A percentile compares a stretch with the other conserved stretches of the same genome.
phyloP scores from a whole-genome alignment of 2,329 filamentous ascomycete species.

The Fusarium sp. region DNA sequence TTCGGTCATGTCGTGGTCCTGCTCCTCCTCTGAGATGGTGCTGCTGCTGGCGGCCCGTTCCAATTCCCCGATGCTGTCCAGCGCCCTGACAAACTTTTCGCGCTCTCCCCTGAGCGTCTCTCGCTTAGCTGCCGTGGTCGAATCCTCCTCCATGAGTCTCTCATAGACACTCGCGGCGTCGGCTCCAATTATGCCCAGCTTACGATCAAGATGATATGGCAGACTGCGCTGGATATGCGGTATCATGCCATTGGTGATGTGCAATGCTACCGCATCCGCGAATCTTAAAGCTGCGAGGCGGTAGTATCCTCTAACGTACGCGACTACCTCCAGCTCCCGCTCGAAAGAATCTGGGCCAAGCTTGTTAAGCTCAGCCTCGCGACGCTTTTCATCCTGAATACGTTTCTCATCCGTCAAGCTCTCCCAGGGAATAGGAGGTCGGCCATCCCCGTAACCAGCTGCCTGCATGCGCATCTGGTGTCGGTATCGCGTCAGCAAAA shows the following conservation, averaged over 20 bases:
- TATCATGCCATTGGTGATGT: conserved; percentile 59
- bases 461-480: conserved; percentile 60
- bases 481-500: conserved; percentile 57
- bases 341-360: conserved; percentile 67
- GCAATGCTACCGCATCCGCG: conserved; percentile 62
- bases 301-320: conserved; percentile 74
- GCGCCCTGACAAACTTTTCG: conserved; percentile 58
- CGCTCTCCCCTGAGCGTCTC: conserved; percentile 55
- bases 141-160: conserved; percentile 60
- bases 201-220: conserved; percentile 54
- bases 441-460: conserved; percentile 44
- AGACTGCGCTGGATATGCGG: conserved; percentile 54
- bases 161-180: conserved; percentile 48
- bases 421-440: conserved; percentile 52
- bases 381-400: conserved; percentile 53
- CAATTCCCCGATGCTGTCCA: conserved; percentile 56
- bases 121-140: conserved; percentile 52
- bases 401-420: conserved; percentile 60
- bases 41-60: conserved; percentile 48
- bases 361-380: conserved; percentile 54
- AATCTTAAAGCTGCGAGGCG: conserved; percentile 71
- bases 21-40: conserved; percentile 30
- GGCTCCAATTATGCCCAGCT: conserved; percentile 53
- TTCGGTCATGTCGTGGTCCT: conserved; percentile 17
- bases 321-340: conserved; percentile 68